phyloP scores from a whole-genome alignment of 2,329 filamentous ascomycete species.

The Ascochyta koolunga region DNA sequence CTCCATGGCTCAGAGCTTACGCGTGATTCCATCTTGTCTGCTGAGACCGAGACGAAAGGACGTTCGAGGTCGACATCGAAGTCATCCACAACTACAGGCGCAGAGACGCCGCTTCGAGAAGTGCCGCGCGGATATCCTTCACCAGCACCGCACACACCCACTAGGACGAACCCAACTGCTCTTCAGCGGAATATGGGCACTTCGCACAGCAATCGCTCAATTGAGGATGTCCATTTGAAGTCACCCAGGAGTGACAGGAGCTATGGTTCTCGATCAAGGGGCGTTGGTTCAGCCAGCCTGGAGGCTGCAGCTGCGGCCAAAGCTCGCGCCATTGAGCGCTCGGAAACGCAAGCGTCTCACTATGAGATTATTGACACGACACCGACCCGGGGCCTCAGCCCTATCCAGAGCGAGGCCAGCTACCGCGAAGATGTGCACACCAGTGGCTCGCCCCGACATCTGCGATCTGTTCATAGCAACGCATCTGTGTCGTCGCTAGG shows the following conservation, averaged over 20 bases:
- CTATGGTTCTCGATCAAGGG: conserved; percentile 45
- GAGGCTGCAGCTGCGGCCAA: conserved; percentile 48
- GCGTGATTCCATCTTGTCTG: conserved; percentile 83
- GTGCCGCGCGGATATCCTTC: conserved; percentile 67
- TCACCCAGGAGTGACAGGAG: conserved; percentile 54
- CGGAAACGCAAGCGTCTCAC: conserved; percentile 43
- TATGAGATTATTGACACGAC: conserved; percentile 45
- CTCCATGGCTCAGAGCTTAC: conserved; percentile 87
- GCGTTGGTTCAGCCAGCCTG: conserved; percentile 27
- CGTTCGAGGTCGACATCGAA: conserved; percentile 66
- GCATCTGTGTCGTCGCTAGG: conserved; percentile 66
- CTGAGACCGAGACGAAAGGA: conserved; percentile 67
- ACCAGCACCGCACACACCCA: conserved; percentile 63
- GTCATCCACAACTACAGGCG: conserved; percentile 60
- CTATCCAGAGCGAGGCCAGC: conserved; percentile 90
- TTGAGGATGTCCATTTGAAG: conserved; percentile 57
- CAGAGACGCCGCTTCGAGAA: conserved; percentile 64
- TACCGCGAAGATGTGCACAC: conserved; percentile 54
- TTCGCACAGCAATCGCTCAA: conserved; percentile 66
- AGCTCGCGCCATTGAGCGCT: conserved; percentile 43
- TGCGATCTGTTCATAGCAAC: conserved; percentile 54
- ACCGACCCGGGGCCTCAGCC: conserved; percentile 72
- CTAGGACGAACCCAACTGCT: conserved; percentile 64
- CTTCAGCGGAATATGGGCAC: conserved; percentile 67
- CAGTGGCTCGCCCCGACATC: conserved; percentile 50